phyloP scores from a whole-genome alignment of 2,329 filamentous ascomycete genomes.

The Colletotrichum godetiae region DNA sequence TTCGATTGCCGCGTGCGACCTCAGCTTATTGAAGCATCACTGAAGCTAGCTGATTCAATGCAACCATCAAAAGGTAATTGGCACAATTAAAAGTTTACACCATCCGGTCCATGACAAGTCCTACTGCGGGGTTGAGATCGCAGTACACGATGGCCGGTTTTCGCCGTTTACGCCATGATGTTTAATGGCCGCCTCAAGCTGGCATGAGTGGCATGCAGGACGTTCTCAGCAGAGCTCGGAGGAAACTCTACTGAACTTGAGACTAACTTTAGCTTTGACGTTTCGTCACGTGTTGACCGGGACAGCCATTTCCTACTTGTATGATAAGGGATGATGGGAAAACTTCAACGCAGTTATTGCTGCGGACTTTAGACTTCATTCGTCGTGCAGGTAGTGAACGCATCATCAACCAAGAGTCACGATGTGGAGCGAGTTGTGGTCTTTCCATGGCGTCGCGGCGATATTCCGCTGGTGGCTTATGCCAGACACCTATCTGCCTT shows the following conservation, averaged over 20 bases:
- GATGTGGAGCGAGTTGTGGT: slow-evolving; percentile 34
- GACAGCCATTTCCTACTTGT: background rate
- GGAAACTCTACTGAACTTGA: slow-evolving; percentile 24
- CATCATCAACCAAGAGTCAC: background rate
- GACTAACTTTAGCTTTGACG: slow-evolving; percentile 31
- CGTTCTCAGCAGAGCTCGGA: background rate
- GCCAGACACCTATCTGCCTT: slow-evolving; percentile 26
- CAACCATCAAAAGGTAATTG: background rate
- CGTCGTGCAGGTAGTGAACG: background rate
- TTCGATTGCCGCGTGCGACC: background rate
- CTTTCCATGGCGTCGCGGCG: slow-evolving; percentile 26
- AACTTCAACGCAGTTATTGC: background rate
- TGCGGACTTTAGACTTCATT: background rate
- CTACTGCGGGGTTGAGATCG: background rate
- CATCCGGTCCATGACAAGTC: background rate
- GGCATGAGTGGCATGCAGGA: slow-evolving; percentile 14
- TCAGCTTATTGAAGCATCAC: background rate
- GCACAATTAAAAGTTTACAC: background rate
- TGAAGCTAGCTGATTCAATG: background rate
- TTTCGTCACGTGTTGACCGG: slow-evolving; percentile 21
- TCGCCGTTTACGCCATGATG: slow-evolving; percentile 13
- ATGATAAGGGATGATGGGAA: background rate
- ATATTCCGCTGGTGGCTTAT: slow-evolving; percentile 32
- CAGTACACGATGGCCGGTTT: background rate
- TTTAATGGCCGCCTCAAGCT: slow-evolving; percentile 3